Conservation (phyloP, 345 rosid genomes). For the Litchi chinensis region DNA sequence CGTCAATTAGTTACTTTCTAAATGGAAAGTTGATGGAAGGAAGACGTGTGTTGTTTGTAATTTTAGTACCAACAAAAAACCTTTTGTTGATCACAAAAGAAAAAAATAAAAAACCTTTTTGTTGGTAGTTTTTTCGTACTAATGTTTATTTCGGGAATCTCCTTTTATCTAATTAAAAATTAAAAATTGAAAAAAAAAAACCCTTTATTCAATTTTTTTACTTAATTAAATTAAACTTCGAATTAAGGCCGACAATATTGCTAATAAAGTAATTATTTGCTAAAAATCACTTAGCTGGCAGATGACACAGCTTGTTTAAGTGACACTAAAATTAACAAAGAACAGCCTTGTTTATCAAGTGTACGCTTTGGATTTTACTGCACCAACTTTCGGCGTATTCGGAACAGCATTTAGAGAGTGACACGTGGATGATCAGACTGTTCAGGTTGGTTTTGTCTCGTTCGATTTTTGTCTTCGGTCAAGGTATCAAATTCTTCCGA, state of each 20-base stretch:
- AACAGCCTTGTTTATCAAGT: not conserved
- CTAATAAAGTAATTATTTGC: not conserved
- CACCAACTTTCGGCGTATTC: conserved; percentile 26
- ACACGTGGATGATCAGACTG: conserved; percentile 10
- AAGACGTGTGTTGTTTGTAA: conserved; percentile 34
- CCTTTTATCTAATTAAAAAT: not conserved
- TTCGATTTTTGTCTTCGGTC: not conserved
- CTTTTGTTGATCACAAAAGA: too few species aligned
- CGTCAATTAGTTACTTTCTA: conserved; percentile 1
- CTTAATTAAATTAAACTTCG: not conserved
- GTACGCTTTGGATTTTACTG: conserved; percentile 5
- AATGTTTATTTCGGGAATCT: conserved; percentile 19
- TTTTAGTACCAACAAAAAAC: conserved; percentile 26
- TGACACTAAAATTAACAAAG: not conserved
- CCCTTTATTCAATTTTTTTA: not conserved
- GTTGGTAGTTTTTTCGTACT: not conserved
- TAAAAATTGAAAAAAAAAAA: too few species aligned
- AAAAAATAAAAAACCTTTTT: too few species aligned
- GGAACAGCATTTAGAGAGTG: not conserved
- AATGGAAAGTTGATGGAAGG: conserved; percentile 31
- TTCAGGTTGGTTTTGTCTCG: not conserved
- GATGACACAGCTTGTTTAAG: conserved; percentile 16
- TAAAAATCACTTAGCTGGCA: conserved; percentile 13
- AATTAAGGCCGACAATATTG: conserved; percentile 18
- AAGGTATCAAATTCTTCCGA: not conserved